Base-by-base conservation (phyloP, 78 protist species). In the Dictyostelium purpureum region DNA sequence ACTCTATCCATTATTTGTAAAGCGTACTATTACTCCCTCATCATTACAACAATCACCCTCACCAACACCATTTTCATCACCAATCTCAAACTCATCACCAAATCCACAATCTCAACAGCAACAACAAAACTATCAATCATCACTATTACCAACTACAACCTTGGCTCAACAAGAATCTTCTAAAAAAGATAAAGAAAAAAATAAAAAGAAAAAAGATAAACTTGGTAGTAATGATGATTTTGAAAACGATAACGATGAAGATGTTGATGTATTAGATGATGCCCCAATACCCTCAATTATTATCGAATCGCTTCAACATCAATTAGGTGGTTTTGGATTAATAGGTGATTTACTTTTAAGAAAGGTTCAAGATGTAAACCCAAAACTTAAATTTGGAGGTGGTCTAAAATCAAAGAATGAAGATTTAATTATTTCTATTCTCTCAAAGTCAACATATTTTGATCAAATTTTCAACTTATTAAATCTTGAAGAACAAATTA, bases 321-420 rank as follows among this genome's bases (percentile, higher is more conserved):
- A 85, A 73, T 28, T 85, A 1, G 91, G 91, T 59, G 91, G 91
- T 6, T 57, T 70, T 38, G 91, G 91, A 33, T 43, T 85, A 16
- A 63, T 59, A 31, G 91, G 91, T 56, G 91, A 85, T 59, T 38
- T 85, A 4, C 37, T 66, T 14, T 49, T 85, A 37, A 45, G 91
- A 73, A 85, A 85, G 18, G 91, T 85, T 21, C 91, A 85, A 61
- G 81, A 70, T 37, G 12, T 35, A 12, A 54, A 54, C 31, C 47
- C 77, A 43, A 79, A 79, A 19, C 65, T 76, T 14, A 79, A 24
- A 35, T 14, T 33, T 10, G 1, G n/a, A 11, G n/a, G 54, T 49
- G 42, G 28, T n/a, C 31, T 52, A 14, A 33, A 43, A 31, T 10
- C 37, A 21, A 85, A 85, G 42, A 59, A 57, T 73, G 91, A 85